Percentiles rank a stretch among this genome's conserved stretches.
Conservation (phyloP, 768 basidiomycete genomes). For the Rhizopogon sp. region DNA sequence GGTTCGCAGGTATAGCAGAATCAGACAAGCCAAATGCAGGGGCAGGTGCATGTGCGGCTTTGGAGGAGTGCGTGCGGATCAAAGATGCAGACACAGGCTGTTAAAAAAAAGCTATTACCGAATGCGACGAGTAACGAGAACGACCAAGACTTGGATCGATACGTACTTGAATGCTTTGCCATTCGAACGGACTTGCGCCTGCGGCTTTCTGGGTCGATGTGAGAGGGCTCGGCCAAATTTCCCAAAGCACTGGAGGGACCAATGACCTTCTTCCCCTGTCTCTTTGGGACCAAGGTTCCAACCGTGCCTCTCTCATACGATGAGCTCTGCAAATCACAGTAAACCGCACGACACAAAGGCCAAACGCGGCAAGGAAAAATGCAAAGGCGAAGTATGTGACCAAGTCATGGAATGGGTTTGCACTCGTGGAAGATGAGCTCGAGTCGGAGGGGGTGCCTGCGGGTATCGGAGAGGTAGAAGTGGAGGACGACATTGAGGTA, state of each 20-base stretch:
- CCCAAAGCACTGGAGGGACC: not conserved
- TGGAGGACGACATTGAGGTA: not conserved
- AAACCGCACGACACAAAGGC: too few species aligned
- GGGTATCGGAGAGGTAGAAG: not conserved
- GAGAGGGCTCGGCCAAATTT: not conserved
- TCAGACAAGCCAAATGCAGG: not conserved
- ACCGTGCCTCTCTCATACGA: too few species aligned
- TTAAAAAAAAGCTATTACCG: not conserved
- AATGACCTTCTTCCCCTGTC: not conserved
- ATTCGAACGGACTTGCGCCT: not conserved
- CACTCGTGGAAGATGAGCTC: not conserved
- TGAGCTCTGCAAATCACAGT: too few species aligned
- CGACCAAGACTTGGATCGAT: too few species aligned
- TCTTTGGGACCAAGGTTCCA: too few species aligned
- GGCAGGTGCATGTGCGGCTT: not conserved
- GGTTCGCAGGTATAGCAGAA: not conserved
- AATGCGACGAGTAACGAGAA: not conserved
- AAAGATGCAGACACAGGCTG: not conserved
- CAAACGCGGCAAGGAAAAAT: too few species aligned
- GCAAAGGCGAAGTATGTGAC: too few species aligned
- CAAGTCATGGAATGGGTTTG: not conserved
- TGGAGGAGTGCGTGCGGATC: not conserved
- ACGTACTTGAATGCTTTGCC: not conserved
- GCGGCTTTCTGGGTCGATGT: not conserved
- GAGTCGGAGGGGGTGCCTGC: not conserved